A percentile compares a stretch with the other conserved stretches of the same genome.
Conservation (phyloP, 2,329 filamentous ascomycete genomes). For the Malbranchea cinnamomea region DNA sequence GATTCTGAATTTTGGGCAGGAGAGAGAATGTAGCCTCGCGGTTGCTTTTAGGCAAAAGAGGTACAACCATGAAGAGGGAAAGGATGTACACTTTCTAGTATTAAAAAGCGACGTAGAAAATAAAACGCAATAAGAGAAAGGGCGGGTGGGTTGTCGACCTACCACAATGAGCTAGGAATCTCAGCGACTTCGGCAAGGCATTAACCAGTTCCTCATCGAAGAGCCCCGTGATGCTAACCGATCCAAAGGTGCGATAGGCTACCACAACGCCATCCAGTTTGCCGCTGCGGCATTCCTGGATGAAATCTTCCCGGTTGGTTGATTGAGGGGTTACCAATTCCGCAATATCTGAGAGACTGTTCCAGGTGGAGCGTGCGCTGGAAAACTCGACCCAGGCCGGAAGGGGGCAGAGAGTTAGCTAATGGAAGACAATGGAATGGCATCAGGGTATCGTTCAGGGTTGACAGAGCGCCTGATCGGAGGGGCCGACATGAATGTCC, state of each 20-base stretch:
- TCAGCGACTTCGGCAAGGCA: slow-evolving; percentile 25
- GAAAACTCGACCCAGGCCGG: background rate
- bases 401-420: too few relatives aligned
- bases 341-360: slow-evolving; percentile 32
- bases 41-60: slow-evolving; percentile 1
- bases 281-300: slow-evolving; percentile 51
- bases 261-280: slow-evolving; percentile 50
- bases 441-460: background rate
- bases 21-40: too few relatives aligned
- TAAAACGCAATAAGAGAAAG: background rate
- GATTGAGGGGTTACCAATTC: slow-evolving; percentile 50
- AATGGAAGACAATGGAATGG: background rate
- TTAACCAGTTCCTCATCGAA: slow-evolving; percentile 57
- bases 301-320: slow-evolving; percentile 49
- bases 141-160: slow-evolving; percentile 7
- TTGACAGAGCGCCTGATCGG: too few relatives aligned
- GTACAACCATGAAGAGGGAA: background rate
- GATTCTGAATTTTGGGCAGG: background rate
- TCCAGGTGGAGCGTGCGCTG: slow-evolving; percentile 10
- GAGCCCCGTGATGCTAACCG: slow-evolving; percentile 47
- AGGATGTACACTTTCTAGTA: background rate
- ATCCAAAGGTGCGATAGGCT: slow-evolving; percentile 57
- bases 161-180: slow-evolving; percentile 28
- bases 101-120: background rate
- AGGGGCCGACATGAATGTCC: too few relatives aligned